Evolutionary conservation across 495 filamentous ascomycete genomes (phyloP).

Genomic region (Filosporella fistucella): DNA sequence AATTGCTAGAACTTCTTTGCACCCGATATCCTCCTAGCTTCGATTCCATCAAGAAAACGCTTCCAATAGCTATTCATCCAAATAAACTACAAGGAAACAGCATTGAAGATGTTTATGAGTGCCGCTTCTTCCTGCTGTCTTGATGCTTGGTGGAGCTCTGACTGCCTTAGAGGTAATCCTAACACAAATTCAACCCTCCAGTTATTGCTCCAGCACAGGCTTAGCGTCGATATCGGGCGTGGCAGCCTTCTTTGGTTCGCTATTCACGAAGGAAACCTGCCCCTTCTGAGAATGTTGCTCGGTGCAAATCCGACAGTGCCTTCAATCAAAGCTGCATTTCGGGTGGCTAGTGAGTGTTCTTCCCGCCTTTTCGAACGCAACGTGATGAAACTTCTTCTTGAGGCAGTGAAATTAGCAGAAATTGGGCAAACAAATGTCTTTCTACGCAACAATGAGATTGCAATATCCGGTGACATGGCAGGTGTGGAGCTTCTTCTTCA

Average conservation of each 20-base stretch:
- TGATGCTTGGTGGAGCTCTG: conserved; percentile 8
- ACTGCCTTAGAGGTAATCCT: conserved; percentile 7
- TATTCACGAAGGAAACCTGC: conserved; percentile 4
- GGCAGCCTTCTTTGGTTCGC: conserved; percentile 8
- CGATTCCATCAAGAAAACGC: background rate
- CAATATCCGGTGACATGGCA: conserved; percentile 6
- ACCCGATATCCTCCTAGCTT: background rate
- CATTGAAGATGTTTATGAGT: conserved; percentile 4
- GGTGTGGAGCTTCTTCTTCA: conserved; percentile 9
- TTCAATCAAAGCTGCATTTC: conserved; percentile 7
- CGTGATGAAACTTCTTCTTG: conserved; percentile 6
- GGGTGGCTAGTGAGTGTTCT: background rate
- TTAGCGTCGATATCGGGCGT: conserved; percentile 5
- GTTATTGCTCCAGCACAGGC: conserved; percentile 4
- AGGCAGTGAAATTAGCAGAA: conserved; percentile 8
- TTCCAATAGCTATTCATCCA: conserved; percentile 5
- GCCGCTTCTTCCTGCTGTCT: background rate
- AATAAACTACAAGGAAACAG: conserved; percentile 2
- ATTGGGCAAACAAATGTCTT: conserved; percentile 8
- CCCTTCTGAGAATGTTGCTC: conserved; percentile 5
- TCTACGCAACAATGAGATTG: conserved; percentile 3
- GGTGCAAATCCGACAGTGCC: background rate
- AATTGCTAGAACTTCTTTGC: conserved; percentile 6
- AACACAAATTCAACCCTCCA: conserved; percentile 3
- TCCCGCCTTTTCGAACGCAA: conserved; percentile 5